Evolutionary conservation across 345 rosid species (phyloP), one percentile per base, ranked within the genome.

Genomic region (Acer negundo): DNA sequence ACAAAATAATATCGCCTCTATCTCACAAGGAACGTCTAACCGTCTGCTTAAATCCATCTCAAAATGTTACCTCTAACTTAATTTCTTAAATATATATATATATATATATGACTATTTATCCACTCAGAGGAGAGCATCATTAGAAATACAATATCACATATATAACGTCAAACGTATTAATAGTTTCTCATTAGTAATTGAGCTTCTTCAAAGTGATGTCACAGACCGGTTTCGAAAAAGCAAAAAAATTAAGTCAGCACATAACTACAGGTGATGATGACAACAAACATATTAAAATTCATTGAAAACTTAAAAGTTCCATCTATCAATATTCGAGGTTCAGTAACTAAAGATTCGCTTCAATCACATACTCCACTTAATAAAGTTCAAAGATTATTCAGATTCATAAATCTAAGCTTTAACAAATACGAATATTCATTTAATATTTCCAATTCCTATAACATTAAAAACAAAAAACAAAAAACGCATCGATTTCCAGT

Each of bases 241-340:
- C 44, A 78, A 67, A 40, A 40, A 58, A 8, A 24, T 35, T 22
- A 56, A 59, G 73, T 49, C 72, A 73, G 9, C 68, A 31, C 62
- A 38, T 17, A 35, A 56, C 51, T 35, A n/a, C 20, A 69, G 26
- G 64, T 24, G 38, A 75, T 56, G 63, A 59, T 19, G 63, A 59
- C 26, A 59, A 59, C 23, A 58, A 58, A 6, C 12, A 59, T 19
- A 47, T 24, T 1, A 24, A 13, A 49, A 12, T 51, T 70, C 59
- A 24, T 47, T 70, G 61, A 70, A 17, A 19, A 65, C 23, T 65
- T 46, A 1, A 46, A 46, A 46, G 3, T 10, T 46, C 13, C 49
- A 46, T 46, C 13, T 26, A 22, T 23, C 24, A 51, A 55, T 3
- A 70, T 55, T 59, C 7, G n/a, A 42, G 46, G 46, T 42, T 8